Base-by-base conservation (phyloP, 257 asterid species). In the Forsythia viridissima region DNA sequence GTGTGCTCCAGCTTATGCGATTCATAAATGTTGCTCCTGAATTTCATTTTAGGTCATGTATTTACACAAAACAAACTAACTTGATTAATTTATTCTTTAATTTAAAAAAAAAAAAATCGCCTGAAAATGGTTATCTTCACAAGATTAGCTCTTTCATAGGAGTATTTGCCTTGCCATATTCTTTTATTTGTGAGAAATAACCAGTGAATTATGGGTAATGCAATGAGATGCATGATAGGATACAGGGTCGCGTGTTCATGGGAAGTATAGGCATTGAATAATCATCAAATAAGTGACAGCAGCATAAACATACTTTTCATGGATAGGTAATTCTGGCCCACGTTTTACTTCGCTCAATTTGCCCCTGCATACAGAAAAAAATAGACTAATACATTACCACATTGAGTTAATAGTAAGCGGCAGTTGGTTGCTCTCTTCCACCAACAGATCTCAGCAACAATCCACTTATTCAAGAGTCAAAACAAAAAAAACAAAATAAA, bases 281-380 rank as follows among this genome's bases (percentile, higher is more conserved):
- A 37, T 18, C 16, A 15, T 21, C n/a, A 44, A 10, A 2, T 24
- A 13, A 82, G 61, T 84, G 81, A 81, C 57, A 67, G 77, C 57
- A 78, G 76, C 39, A 57, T 34, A 71, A 75, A 81, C 94, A 55
- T 92, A 96, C 98, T 87, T 96, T 61, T 91, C 97, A 43, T 89
- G 80, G 77, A 86, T 70, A 57, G 94, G 82, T 80, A 96, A 78
- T 72, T 93, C 94, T 21, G 89, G 94, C 55, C 91, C 93, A 55
- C 89, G 92, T 73, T 89, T 92, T 69, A 86, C 74, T 69, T 82
- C 86, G 20, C 66, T 75, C 70, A 82, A 39, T 71, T 82, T 85
- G 51, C 74, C 96, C 93, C 99, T 96, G 91, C 84, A 89, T 68
- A 37, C 34, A 74, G 46, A 61, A 72, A 63, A 51, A n/a, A 76